Evolutionary conservation across 2,329 filamentous ascomycete genomes (phyloP), one percentile per base, ranked within the genome.

Genomic region (Lecanosticta acicola): DNA sequence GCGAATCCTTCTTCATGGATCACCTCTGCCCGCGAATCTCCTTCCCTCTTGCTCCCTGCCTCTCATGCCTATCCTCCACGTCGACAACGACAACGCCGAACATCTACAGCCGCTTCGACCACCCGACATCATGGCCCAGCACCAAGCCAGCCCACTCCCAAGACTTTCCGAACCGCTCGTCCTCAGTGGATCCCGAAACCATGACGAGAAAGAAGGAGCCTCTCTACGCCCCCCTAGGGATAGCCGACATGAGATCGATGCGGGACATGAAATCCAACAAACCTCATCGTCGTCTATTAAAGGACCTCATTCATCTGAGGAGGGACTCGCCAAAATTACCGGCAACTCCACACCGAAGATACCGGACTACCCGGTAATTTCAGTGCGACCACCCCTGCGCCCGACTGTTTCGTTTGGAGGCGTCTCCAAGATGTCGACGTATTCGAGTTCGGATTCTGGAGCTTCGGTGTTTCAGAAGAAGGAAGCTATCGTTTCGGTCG

Each of bases 21-120:
- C 60, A 62, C 39, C 57, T 62, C 18, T 62, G 60, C 51, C 60
- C 60, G 32, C 49, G 59, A 20, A 48, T 55, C 13, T 55, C 54
- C 4, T 60, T 58, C 35, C 59, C 60, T 13, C 43, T 54, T 18
- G 56, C 58, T 43, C 58, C 60, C 34, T 62, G 60, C 54, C 49
- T 62, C 32, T 53, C 56, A 46, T 62, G 60, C 45, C 59, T 62
- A n/a, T n/a, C n/a, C 32, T 59, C 59, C 4, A 46, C 52, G 35
- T 41, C 44, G 32, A 48, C 42, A 32, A 48, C 45, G 2, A 33
- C 47, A n/a, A 40, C 39, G 17, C 29, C 42, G 3, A 17, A 4
- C 51, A 47, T 35, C 48, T 49, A 39, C 46, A 48, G 44, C 49
- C 49, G 39, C 44, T 50, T 46, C 46, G 42, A 52, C 42, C 49